Evolutionary conservation across 2,329 filamentous ascomycete species (phyloP).

Genomic region (Claviceps quebecensis): DNA sequence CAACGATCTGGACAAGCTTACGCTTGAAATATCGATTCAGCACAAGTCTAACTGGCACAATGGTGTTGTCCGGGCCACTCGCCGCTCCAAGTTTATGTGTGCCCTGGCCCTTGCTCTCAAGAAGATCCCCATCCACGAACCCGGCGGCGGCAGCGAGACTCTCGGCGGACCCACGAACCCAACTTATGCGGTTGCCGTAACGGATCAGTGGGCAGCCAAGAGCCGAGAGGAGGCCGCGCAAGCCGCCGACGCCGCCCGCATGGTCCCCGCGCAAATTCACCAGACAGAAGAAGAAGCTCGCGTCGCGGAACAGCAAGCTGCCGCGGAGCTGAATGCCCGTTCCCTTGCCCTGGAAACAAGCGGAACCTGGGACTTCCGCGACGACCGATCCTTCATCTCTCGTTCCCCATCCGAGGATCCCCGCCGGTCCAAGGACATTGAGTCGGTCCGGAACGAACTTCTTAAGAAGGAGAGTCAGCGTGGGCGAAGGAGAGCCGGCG

Average conservation of each 20-base stretch:
- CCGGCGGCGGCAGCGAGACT: conserved; percentile 54
- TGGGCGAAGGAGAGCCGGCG: conserved; percentile 35
- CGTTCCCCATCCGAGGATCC: conserved; percentile 20
- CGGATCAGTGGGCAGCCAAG: conserved; percentile 50
- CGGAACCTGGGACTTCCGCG: conserved; percentile 11
- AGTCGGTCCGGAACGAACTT: conserved; percentile 22
- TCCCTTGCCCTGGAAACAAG: conserved; percentile 14
- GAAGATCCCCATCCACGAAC: conserved; percentile 72
- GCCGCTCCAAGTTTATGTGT: conserved; percentile 94
- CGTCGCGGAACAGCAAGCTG: conserved; percentile 29
- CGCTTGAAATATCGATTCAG: conserved; percentile 68
- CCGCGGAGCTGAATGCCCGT: conserved; percentile 29
- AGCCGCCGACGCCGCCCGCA: conserved; percentile 48
- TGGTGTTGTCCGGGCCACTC: conserved; percentile 63
- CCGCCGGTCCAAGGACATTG: conserved; percentile 23
- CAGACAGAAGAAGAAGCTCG: conserved; percentile 15
- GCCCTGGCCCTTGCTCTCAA: conserved; percentile 74
- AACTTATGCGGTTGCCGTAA: conserved; percentile 63
- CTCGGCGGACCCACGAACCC: conserved; percentile 60
- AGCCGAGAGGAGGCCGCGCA: conserved; percentile 46
- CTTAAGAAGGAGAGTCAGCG: conserved; percentile 30
- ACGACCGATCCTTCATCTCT: conserved; percentile 6
- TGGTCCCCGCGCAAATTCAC: conserved; percentile 38
- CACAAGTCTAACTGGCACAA: conserved; percentile 93
- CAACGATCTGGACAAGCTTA: conserved; percentile 75